A percentile compares a stretch with the other conserved stretches of the same genome.
These are phyloP conservation scores for Bondarzewia mesenterica DNA, from an alignment of 1,284 basidiomycete genomes.

Conservation along the genomic window DNA sequence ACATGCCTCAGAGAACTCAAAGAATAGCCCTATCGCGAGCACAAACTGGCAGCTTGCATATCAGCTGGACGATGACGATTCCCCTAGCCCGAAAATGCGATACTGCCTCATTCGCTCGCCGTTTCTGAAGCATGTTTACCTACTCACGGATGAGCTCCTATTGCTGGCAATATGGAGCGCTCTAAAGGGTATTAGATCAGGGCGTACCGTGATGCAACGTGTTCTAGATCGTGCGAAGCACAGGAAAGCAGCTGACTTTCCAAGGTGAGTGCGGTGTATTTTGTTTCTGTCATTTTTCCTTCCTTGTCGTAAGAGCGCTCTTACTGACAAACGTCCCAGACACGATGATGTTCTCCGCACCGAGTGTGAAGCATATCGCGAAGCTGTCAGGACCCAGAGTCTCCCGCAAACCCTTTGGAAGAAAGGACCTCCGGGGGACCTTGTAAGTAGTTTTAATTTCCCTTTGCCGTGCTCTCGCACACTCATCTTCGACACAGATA, in stretches of 20 bases:
- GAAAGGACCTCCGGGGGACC: background rate
- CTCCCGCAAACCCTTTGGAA: background rate
- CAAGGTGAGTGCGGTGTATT: background rate
- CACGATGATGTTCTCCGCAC: background rate
- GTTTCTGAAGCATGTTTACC: background rate
- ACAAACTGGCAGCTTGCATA: conserved; percentile 2
- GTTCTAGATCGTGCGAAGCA: background rate
- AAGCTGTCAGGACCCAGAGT: background rate
- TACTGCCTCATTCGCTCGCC: background rate
- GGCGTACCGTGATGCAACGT: background rate
- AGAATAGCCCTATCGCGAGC: background rate
- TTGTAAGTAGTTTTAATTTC: background rate
- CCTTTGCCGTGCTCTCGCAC: too few relatives aligned
- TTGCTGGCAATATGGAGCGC: background rate
- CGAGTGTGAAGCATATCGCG: background rate
- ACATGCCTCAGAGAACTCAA: background rate
- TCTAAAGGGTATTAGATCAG: background rate
- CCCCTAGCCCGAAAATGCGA: background rate
- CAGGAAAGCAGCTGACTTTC: background rate
- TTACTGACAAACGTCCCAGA: background rate
- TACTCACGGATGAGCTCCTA: conserved; percentile 1
- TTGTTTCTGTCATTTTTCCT: background rate
- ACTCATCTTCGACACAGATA: too few relatives aligned
- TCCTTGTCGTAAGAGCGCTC: background rate
- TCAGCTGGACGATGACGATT: background rate